Evolutionary conservation across 306 rosid genomes (phyloP).

Genomic region (Purshia tridentata): DNA sequence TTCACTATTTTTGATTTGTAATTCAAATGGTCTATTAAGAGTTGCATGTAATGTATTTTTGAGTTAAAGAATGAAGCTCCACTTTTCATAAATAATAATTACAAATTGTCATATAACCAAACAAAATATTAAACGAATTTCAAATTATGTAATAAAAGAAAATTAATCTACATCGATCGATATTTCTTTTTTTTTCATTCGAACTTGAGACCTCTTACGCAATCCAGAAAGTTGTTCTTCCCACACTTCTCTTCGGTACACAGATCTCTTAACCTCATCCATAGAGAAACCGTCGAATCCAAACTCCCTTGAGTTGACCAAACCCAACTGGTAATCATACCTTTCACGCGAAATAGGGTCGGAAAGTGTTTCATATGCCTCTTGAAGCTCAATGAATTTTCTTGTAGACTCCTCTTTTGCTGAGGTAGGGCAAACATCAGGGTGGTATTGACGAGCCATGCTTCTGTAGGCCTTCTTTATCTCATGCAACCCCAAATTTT

Average conservation of each 20-base stretch:
- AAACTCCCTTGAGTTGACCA: constrained; percentile 2
- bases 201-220: constrained; percentile 26
- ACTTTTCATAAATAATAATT: background rate
- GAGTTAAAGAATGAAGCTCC: no score
- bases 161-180: background rate
- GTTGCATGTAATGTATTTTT: no score
- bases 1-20: no score
- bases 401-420: constrained; percentile 33
- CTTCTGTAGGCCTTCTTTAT: constrained; percentile 42
- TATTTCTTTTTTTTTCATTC: constrained; percentile 22
- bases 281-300: background rate
- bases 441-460: constrained; percentile 39
- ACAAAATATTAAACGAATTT: background rate
- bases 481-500: constrained; percentile 18
- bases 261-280: constrained; percentile 10
- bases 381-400: constrained; percentile 35
- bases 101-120: background rate
- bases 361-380: constrained; percentile 42
- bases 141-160: no score
- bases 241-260: constrained; percentile 34
- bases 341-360: constrained; percentile 33
- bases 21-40: no score
- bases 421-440: constrained; percentile 32
- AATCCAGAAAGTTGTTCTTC: constrained; percentile 37
- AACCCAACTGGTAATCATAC: constrained; percentile 35